These are phyloP conservation scores for Pogostemon cablin DNA, from an alignment of 257 asterid species.

Conservation along the genomic window DNA sequence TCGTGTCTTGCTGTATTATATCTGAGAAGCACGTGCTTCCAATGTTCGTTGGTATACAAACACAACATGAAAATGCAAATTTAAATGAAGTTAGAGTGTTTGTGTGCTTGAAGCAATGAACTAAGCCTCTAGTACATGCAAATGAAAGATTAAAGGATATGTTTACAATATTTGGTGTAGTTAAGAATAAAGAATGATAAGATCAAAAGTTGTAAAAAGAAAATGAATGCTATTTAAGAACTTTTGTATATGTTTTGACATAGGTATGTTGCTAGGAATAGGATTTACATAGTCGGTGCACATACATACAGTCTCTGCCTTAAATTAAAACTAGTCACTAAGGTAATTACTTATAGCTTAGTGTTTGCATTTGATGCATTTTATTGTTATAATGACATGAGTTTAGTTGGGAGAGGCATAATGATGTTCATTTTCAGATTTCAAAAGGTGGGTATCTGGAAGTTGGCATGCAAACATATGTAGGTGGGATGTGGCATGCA, in stretches of 20 bases:
- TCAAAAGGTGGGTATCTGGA: conserved; percentile 85
- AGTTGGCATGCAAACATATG: conserved; percentile 95
- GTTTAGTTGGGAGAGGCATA: neutral
- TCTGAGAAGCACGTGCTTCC: too few relatives aligned
- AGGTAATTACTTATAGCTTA: conserved; percentile 48
- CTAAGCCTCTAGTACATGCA: too few relatives aligned
- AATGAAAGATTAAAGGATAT: too few relatives aligned
- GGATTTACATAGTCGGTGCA: conserved; percentile 86
- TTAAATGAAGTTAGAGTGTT: too few relatives aligned
- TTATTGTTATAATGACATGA: neutral
- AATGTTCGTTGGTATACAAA: too few relatives aligned
- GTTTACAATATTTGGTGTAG: neutral
- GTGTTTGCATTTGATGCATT: neutral
- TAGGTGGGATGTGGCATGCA: conserved; percentile 98
- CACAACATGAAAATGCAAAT: too few relatives aligned
- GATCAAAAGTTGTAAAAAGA: neutral
- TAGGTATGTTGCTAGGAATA: conserved; percentile 88
- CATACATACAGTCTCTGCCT: conserved; percentile 96
- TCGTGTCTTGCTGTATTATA: too few relatives aligned
- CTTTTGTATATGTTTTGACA: neutral
- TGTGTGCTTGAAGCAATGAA: too few relatives aligned
- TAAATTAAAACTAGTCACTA: conserved; percentile 79
- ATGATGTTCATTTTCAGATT: conserved; percentile 48
- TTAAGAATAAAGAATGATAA: neutral
- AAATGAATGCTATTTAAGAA: neutral